These are phyloP conservation scores for Actinomortierella wolfii DNA, from an alignment of 371 early-diverging fungal species.

Conservation along the genomic window DNA sequence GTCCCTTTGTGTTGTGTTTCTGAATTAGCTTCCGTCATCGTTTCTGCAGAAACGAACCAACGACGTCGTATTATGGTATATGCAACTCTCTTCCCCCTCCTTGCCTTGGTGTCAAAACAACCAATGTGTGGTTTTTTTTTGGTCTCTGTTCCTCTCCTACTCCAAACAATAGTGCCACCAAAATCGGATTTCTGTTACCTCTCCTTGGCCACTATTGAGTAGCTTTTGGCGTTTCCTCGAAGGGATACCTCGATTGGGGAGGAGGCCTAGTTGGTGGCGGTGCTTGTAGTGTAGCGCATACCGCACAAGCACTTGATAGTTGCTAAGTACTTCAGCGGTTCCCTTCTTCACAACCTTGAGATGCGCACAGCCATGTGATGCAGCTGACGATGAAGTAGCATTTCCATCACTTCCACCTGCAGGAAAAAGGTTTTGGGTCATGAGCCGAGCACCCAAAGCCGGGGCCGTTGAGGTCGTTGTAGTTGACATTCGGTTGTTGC, in stretches of 20 bases:
- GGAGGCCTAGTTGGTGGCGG: constrained; percentile 45
- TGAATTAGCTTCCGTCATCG: too few species aligned
- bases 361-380: constrained; percentile 33
- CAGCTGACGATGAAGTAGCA: background rate
- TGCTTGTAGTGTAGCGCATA: constrained; percentile 52
- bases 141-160: too few species aligned
- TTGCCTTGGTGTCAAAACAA: too few species aligned
- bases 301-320: constrained; percentile 51
- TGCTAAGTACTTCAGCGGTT: constrained; percentile 40
- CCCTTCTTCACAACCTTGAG: constrained; percentile 25
- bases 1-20: too few species aligned
- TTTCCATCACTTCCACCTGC: constrained; percentile 14
- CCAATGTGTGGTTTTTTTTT: too few species aligned
- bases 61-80: too few species aligned
- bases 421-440: constrained; percentile 44
- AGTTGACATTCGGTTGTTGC: constrained; percentile 2
- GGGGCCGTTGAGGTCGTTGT: constrained; percentile 13
- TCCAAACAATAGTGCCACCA: too few species aligned
- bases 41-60: too few species aligned
- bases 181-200: too few species aligned
- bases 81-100: too few species aligned
- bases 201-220: too few species aligned
- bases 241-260: constrained; percentile 6
- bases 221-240: too few species aligned
- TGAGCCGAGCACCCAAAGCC: constrained; percentile 20